Conservation (phyloP, 441 rosid species). For the Breynia disticha region DNA sequence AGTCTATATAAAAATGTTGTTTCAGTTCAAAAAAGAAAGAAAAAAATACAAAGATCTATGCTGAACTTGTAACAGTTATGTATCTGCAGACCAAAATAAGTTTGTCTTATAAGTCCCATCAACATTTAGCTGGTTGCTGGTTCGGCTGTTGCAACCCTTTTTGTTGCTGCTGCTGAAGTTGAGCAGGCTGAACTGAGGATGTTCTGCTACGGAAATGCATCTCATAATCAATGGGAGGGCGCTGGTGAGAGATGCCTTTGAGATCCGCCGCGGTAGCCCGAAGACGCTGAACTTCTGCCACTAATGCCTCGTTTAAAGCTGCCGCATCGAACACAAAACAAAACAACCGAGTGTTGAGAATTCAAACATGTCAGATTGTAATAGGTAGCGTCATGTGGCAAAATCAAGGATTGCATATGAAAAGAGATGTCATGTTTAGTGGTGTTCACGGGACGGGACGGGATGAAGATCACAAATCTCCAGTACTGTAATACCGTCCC, state of each 20-base stretch:
- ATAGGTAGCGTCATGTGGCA: not conserved
- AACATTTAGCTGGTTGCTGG: not conserved
- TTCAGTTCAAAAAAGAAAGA: no score
- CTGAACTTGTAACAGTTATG: no score
- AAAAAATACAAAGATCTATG: no score
- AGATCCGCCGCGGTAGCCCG: slow-evolving; percentile 24
- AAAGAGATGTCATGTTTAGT: no score
- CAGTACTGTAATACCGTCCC: no score
- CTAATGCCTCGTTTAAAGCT: slow-evolving; percentile 49
- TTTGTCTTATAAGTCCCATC: not conserved
- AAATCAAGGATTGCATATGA: no score
- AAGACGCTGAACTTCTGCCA: slow-evolving; percentile 36
- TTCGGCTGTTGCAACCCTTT: not conserved
- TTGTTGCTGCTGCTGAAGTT: not conserved
- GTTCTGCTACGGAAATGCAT: not conserved
- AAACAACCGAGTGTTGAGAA: not conserved
- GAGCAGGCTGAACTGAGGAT: not conserved
- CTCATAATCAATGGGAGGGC: no score
- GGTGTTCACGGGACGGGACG: no score
- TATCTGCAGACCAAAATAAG: no score
- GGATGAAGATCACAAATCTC: no score
- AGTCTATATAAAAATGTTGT: no score
- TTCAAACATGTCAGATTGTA: not conserved
- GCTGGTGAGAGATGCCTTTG: slow-evolving; percentile 8
- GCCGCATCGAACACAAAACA: slow-evolving; percentile 11